Percentiles rank a stretch among this genome's conserved stretches.
Evolutionary conservation across 1,139 yeast genomes (phyloP).

Genomic region (Lodderomyces jiufengensis): DNA sequence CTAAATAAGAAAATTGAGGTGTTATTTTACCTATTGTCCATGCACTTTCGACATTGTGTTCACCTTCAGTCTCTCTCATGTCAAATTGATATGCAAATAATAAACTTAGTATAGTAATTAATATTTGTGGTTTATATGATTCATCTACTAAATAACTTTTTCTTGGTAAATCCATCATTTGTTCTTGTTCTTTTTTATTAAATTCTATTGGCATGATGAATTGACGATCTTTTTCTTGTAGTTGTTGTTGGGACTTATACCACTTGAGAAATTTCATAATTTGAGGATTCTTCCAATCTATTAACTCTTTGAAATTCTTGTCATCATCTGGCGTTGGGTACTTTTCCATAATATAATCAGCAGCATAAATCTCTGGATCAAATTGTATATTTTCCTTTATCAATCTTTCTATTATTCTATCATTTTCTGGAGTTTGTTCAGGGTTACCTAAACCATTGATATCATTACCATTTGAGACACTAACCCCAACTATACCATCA

Average conservation of each 20-base stretch:
- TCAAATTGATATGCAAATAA: constrained; percentile 77
- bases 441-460: constrained; percentile 85
- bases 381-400: constrained; percentile 73
- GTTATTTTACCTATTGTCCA: constrained; percentile 89
- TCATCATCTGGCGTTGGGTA: constrained; percentile 56
- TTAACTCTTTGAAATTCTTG: constrained; percentile 47
- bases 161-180: constrained; percentile 66
- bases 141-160: constrained; percentile 55
- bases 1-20: constrained; percentile 75
- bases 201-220: constrained; percentile 46
- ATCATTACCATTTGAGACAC: constrained; percentile 80
- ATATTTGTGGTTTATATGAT: constrained; percentile 42
- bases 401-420: constrained; percentile 61
- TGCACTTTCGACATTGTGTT: constrained; percentile 79
- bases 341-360: constrained; percentile 66
- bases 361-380: constrained; percentile 85
- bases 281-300: constrained; percentile 57
- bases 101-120: constrained; percentile 60
- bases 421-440: constrained; percentile 54
- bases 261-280: constrained; percentile 44
- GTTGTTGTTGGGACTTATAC: constrained; percentile 37
- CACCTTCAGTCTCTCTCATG: constrained; percentile 70
- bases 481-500: constrained; percentile 57
- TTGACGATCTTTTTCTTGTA: constrained; percentile 21
- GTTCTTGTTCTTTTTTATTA: constrained; percentile 56